Evolutionary conservation across 1,139 yeast genomes (phyloP).

Genomic region (Geotrichum bryndzae): DNA sequence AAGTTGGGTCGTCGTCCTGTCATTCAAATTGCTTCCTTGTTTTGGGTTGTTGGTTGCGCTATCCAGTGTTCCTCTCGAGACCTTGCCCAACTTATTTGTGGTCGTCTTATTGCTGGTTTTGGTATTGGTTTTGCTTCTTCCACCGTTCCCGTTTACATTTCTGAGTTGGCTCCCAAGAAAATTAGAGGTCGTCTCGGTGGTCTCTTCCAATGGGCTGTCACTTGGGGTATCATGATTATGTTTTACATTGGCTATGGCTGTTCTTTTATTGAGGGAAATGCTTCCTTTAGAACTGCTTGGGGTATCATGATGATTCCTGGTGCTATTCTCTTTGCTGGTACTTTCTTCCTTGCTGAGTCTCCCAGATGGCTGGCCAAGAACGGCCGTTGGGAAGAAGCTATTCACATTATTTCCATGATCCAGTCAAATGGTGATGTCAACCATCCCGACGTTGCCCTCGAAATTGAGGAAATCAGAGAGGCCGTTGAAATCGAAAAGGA

Average conservation of each 20-base stretch:
- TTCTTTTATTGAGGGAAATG: conserved; percentile 43
- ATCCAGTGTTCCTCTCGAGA: conserved; percentile 71
- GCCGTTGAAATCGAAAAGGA: conserved; percentile 29
- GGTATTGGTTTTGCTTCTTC: conserved; percentile 70
- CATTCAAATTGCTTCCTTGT: conserved; percentile 63
- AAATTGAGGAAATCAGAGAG: conserved; percentile 56
- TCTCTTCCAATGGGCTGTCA: conserved; percentile 59
- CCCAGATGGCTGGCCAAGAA: conserved; percentile 67
- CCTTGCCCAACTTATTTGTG: conserved; percentile 64
- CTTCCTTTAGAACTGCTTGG: conserved; percentile 65
- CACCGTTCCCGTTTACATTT: conserved; percentile 64
- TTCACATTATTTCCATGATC: conserved; percentile 44
- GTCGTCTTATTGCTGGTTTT: conserved; percentile 60
- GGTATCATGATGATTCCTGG: conserved; percentile 64
- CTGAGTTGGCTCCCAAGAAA: conserved; percentile 63
- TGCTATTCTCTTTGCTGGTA: conserved; percentile 42
- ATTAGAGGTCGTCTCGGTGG: conserved; percentile 66
- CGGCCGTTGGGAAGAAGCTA: conserved; percentile 62
- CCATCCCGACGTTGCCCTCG: conserved; percentile 51
- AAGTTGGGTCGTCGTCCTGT: conserved; percentile 68
- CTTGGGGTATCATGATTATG: conserved; percentile 57
- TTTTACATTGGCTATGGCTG: conserved; percentile 61
- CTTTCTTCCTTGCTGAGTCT: conserved; percentile 58
- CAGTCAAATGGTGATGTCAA: conserved; percentile 50
- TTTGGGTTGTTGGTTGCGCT: conserved; percentile 77